Evolutionary conservation across 768 basidiomycete species (phyloP).

Genomic region (Russula emetica): DNA sequence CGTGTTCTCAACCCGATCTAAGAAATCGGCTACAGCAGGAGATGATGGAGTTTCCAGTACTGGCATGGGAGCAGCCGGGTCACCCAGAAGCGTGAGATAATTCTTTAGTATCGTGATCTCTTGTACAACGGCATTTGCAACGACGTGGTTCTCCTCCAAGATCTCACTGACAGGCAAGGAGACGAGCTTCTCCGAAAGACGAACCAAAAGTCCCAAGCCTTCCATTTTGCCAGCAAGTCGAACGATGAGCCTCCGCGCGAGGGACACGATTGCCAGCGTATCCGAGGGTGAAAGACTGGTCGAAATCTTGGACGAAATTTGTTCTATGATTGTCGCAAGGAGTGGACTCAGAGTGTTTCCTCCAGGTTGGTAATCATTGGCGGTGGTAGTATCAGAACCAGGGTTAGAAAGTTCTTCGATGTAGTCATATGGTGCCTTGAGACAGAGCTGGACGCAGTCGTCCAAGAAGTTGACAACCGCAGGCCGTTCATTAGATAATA

Average conservation of each 20-base stretch:
- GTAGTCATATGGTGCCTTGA: conserved; percentile 82
- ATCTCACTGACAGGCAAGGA: conserved; percentile 32
- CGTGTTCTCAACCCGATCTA: conserved; percentile 42
- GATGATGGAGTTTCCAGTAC: conserved; percentile 22
- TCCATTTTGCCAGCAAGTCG: conserved; percentile 53
- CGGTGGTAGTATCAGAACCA: conserved; percentile 29
- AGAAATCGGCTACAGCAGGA: conserved; percentile 41
- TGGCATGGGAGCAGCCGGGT: conserved; percentile 15
- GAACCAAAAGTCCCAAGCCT: conserved; percentile 39
- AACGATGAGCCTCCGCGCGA: conserved; percentile 58
- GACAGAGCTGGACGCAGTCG: conserved; percentile 76
- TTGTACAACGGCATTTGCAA: conserved; percentile 39
- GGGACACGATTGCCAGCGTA: conserved; percentile 57
- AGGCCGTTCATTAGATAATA: conserved; percentile 52
- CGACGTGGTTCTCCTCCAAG: conserved; percentile 34
- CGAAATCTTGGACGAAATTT: conserved; percentile 63
- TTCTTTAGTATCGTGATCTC: conserved; percentile 43
- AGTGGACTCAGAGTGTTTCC: conserved; percentile 61
- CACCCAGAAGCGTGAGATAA: conserved; percentile 36
- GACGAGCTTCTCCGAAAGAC: conserved; percentile 39
- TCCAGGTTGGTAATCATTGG: conserved; percentile 24
- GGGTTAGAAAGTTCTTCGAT: conserved; percentile 59
- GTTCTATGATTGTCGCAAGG: conserved; percentile 75
- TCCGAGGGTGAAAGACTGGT: conserved; percentile 54
- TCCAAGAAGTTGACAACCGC: conserved; percentile 70